phyloP scores from a whole-genome alignment of 1,284 basidiomycete genomes.

The Tilletia caries region DNA sequence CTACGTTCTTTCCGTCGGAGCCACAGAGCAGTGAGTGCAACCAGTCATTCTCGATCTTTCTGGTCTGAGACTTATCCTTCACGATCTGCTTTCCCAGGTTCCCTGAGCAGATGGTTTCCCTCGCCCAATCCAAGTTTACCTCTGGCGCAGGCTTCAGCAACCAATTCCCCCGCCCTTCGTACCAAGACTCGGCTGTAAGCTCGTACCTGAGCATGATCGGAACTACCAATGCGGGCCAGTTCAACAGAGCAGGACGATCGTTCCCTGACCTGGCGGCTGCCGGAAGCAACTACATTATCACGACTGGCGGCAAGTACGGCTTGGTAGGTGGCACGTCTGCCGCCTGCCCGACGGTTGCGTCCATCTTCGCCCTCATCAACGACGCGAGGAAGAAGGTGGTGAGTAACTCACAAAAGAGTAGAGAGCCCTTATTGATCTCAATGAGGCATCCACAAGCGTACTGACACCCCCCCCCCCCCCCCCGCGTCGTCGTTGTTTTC shows the following conservation, averaged over 20 bases:
- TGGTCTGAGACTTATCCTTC: too few relatives aligned
- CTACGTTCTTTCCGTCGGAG: slow-evolving; percentile 24
- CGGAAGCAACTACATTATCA: slow-evolving; percentile 13
- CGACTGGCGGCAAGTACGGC: not conserved
- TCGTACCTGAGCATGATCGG: not conserved
- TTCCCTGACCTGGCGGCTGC: slow-evolving; percentile 24
- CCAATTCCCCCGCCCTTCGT: slow-evolving; percentile 14
- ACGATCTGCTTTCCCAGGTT: slow-evolving; percentile 51
- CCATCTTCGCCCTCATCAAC: slow-evolving; percentile 21
- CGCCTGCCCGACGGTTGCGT: slow-evolving; percentile 17
- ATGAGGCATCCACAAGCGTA: too few relatives aligned
- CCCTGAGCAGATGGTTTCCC: slow-evolving; percentile 4
- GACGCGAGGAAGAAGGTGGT: slow-evolving; percentile 10
- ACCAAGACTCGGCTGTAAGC: slow-evolving; percentile 1
- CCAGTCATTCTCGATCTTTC: not conserved
- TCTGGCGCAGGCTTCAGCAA: slow-evolving; percentile 16
- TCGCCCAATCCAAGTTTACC: not conserved
- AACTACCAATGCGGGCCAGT: slow-evolving; percentile 9
- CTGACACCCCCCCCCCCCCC: too few relatives aligned
- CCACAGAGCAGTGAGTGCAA: slow-evolving; percentile 15
- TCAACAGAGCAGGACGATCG: slow-evolving; percentile 20
- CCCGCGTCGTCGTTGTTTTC: not conserved
- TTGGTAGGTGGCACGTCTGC: slow-evolving; percentile 22
- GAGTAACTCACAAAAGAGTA: too few relatives aligned
- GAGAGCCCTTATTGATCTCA: too few relatives aligned